Conservation (phyloP, 2,329 filamentous ascomycete species). For the Colletotrichum lupini region DNA sequence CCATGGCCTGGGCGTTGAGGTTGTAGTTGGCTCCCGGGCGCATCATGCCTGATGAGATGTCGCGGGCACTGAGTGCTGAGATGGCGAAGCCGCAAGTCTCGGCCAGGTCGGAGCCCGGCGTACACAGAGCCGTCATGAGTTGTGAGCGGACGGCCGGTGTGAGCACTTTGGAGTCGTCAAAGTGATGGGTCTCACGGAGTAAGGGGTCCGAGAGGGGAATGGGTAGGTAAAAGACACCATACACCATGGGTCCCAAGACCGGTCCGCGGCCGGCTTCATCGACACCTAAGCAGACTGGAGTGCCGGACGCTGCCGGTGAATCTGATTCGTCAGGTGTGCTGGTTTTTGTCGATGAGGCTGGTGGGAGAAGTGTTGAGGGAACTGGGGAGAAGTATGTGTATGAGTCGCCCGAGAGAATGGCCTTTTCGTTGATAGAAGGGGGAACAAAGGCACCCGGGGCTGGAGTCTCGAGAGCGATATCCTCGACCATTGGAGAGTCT, state of each 20-base stretch:
- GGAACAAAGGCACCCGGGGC: slow-evolving; percentile 66
- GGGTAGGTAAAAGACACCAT: slow-evolving; percentile 81
- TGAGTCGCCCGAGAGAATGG: slow-evolving; percentile 72
- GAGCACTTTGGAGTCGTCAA: slow-evolving; percentile 95
- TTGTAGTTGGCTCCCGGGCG: slow-evolving; percentile 77
- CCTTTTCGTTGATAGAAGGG: slow-evolving; percentile 71
- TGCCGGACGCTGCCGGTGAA: slow-evolving; percentile 30
- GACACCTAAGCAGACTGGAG: slow-evolving; percentile 80
- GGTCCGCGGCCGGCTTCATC: slow-evolving; percentile 95
- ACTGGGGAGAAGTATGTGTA: slow-evolving; percentile 79
- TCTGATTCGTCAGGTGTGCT: slow-evolving; percentile 39
- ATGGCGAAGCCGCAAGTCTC: slow-evolving; percentile 83
- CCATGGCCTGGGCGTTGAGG: slow-evolving; percentile 94
- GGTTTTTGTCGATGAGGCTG: slow-evolving; percentile 41
- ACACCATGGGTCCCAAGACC: slow-evolving; percentile 86
- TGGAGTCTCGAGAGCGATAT: slow-evolving; percentile 47
- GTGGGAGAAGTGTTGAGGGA: slow-evolving; percentile 67
- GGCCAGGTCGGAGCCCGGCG: slow-evolving; percentile 60
- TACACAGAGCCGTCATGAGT: slow-evolving; percentile 79
- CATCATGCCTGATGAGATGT: slow-evolving; percentile 85
- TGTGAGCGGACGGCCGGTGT: slow-evolving; percentile 81
- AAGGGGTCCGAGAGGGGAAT: slow-evolving; percentile 76
- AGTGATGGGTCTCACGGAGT: slow-evolving; percentile 82
- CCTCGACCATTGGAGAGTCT: slow-evolving; percentile 51
- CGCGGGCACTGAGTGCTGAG: slow-evolving; percentile 81